Base-by-base conservation (phyloP, 2,329 filamentous ascomycete species). In the Ascochyta pisi region DNA sequence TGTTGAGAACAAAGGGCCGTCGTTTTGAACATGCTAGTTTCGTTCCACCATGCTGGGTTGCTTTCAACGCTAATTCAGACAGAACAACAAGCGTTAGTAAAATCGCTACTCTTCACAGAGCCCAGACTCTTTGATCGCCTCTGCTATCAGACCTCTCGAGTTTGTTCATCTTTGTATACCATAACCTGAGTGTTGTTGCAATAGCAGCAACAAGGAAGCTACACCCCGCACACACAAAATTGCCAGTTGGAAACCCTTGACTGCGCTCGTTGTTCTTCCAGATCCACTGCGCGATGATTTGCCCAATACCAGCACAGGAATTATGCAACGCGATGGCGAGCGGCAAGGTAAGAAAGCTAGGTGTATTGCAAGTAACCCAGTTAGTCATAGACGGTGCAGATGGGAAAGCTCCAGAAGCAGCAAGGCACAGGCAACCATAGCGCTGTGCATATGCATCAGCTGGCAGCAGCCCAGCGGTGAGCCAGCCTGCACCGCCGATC, bases 231-330 rank as follows among this genome's bases (percentile, higher is more conserved):
- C 77, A 79, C 2, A 74, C 73, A 50, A 78, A 74, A 29, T 77
- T 78, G 0, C 76, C 75, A 0, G 76, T 78, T 1, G 75, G 76
- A 57, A 74, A 78, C 0, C 75, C 75, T 2, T 40, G 34, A 0
- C 37, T 29, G 4, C 65, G 65, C 51, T 77, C 73, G 3, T 50
- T 57, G 6, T 65, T 60, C 27, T 65, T 73, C 75, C 76, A 77
- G 12, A 78, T 77, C 76, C 75, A 78, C 57, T 77, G 73, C 1
- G 74, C 70, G 22, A 78, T 74, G 15, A 78, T 75, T 57, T 76
- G 73, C 3, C 72, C 70, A 6, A 78, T 62, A 0, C 76, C 76
- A 3, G 74, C 74, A 23, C 68, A 72, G 1, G 68, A 72, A 46
- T 77, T 77, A 49, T 77, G 71, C 24, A 77, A 51, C 1, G 76